Base-by-base conservation (phyloP, 2,329 filamentous ascomycete genomes). In the Cladosporium sphaerospermum region DNA sequence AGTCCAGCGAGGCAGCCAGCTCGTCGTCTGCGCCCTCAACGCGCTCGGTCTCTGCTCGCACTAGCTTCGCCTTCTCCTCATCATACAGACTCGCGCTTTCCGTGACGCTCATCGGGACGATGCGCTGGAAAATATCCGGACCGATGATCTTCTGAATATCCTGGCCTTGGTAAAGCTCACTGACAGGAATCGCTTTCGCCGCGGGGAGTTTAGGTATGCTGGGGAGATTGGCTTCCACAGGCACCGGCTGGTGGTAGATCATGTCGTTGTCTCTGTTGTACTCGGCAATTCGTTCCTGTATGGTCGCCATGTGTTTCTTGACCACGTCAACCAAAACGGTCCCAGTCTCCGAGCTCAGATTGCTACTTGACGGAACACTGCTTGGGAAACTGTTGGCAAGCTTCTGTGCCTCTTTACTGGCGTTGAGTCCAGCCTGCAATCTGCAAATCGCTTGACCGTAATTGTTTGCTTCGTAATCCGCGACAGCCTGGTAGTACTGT, bases 71-170 rank as follows among this genome's bases (percentile, higher is more conserved):
- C 72, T 99, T 99, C 69, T 99, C 93, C 71, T 99, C 93, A 59
- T 97, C 93, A 68, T 99, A 99, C 62, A 97, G 74, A 73, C 93
- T 97, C 10, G 93, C 93, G 19, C 89, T 95, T 70, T 99, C 92
- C 0, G 93, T 99, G 1, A 99, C 92, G 3, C 90, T 88, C 74
- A 97, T 86, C 0, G 93, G 93, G 2, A 97, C 89, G 56, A 99
- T 96, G 69, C 95, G 95, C 61, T 93, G 85, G 71, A 99, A 99
- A 48, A 99, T 86, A 66, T 99, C 93, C 0, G 93, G 92, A 0
- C 95, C 95, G 36, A 95, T 97, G 57, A 99, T 97, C 23, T 90
- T 82, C 68, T 96, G 89, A 40, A 99, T 96, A 67, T 99, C 93
- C 71, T 97, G 93, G 1, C 92, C 92, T 54, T 95, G 90, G 65